Percentiles rank a stretch among this genome's conserved stretches.
Conservation (phyloP, 176 grass and related monocot genomes). For the Bothriochloa decipiens region DNA sequence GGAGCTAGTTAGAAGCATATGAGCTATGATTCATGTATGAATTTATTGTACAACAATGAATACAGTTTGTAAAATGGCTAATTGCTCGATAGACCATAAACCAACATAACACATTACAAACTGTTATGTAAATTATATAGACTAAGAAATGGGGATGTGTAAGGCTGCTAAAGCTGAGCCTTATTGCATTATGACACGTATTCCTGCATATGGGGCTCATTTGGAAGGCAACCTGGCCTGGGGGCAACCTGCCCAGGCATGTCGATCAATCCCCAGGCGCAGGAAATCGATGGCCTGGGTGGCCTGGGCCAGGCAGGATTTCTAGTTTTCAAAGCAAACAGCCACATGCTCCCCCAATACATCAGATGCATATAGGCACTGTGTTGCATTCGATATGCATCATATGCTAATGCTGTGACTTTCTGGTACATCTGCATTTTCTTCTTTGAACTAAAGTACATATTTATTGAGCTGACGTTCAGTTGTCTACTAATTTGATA, state of each 20-base stretch:
- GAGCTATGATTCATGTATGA: not conserved
- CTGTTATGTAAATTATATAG: conserved; percentile 17
- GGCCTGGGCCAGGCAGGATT: too few relatives aligned
- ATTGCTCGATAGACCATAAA: conserved; percentile 1
- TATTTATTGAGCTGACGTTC: not conserved
- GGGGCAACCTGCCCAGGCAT: too few relatives aligned
- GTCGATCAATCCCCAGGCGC: too few relatives aligned
- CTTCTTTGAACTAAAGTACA: conserved; percentile 23
- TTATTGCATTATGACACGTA: not conserved
- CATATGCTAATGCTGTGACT: conserved; percentile 7
- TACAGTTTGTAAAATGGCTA: conserved; percentile 15
- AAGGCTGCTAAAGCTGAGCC: not conserved
- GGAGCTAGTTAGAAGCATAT: not conserved
- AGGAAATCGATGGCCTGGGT: too few relatives aligned
- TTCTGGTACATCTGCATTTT: conserved; percentile 3
- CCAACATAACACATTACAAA: not conserved
- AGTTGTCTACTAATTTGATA: conserved; percentile 47
- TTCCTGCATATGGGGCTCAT: not conserved
- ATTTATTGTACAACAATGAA: not conserved
- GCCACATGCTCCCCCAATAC: not conserved
- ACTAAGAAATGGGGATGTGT: not conserved
- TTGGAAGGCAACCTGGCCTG: too few relatives aligned
- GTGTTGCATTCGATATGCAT: not conserved
- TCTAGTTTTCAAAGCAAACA: too few relatives aligned
- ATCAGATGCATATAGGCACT: not conserved